Conservation (phyloP, 768 basidiomycete species). For the Mycena metata region DNA sequence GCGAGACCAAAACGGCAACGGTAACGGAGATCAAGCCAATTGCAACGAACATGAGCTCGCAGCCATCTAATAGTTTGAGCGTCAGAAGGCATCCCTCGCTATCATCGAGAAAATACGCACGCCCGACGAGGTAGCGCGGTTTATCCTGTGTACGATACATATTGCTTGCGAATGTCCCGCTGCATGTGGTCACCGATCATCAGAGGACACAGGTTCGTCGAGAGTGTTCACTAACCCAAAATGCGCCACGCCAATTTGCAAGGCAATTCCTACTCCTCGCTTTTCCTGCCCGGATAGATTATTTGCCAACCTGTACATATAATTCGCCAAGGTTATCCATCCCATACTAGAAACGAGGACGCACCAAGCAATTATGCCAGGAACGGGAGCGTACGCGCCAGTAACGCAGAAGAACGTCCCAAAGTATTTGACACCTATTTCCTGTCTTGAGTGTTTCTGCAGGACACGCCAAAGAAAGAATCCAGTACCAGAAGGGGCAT, state of each 20-base stretch:
- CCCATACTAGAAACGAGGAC: too few species aligned
- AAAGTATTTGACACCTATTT: conserved; percentile 73
- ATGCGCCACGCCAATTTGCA: conserved; percentile 77
- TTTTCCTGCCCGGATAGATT: conserved; percentile 80
- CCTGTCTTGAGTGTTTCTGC: background rate
- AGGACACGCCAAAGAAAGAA: too few species aligned
- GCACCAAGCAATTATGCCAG: conserved; percentile 72
- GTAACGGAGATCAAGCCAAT: conserved; percentile 71
- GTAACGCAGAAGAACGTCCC: conserved; percentile 77
- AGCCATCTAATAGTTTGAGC: conserved; percentile 57
- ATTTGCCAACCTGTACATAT: conserved; percentile 57
- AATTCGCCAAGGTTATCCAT: too few species aligned
- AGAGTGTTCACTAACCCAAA: conserved; percentile 45
- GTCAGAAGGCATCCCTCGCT: background rate
- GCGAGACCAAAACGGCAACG: conserved; percentile 63
- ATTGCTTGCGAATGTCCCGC: conserved; percentile 73
- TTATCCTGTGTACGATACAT: conserved; percentile 71
- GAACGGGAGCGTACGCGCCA: conserved; percentile 71
- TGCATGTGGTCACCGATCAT: conserved; percentile 11
- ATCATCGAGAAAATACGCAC: conserved; percentile 53
- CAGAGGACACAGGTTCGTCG: too few species aligned
- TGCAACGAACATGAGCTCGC: conserved; percentile 78
- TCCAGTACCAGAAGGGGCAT: conserved; percentile 29
- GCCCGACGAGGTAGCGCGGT: conserved; percentile 73
- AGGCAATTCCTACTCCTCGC: conserved; percentile 75